Evolutionary conservation across 2,329 filamentous ascomycete genomes (phyloP), one percentile per base, ranked within the genome.

Genomic region (Ophiostoma angusticollis): DNA sequence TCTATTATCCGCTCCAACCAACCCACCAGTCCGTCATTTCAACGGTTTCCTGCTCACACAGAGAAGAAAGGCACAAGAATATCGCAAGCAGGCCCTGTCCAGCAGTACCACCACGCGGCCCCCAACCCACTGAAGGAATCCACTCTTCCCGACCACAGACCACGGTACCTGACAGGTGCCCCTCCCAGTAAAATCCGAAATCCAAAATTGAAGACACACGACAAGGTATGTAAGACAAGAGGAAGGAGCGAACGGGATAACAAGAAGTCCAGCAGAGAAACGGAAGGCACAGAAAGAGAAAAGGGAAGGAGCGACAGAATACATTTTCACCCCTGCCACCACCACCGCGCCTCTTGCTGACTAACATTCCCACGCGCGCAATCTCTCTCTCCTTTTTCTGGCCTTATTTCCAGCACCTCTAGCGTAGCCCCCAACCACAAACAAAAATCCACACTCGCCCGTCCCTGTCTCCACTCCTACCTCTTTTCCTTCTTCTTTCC

Each of bases 391-490:
- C 24, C 29, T 21, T 32, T 11, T 32, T 38, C 19, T 37, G 27
- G 35, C 28, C 11, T 34, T 19, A 12, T 24, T 41, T 27, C 25
- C 11, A 28, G 13, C 25, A 12, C 25, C 25, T 28, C 13, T 12
- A 28, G 14, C n/a, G n/a, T n/a, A n/a, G n/a, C 37, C n/a, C 33
- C 34, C 39, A 37, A 32, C 34, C 39, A 32, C 29, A 35, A 31
- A 35, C 12, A 31, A 33, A 37, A 30, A 23, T 18, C 18, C 22
- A 13, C 35, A 16, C 19, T 30, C 35, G 22, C 31, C 30, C 33
- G 25, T 40, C 31, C 30, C 18, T 33, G 31, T 52, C 49, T 48
- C 45, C 44, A 50, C 51, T 50, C 52, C 48, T 50, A 41, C 36
- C 42, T 40, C 33, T 47, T 49, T 45, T 43, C 28, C 29, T 41